Base-by-base conservation (phyloP, 2,329 filamentous ascomycete species). In the Pestalotiopsis sp. region DNA sequence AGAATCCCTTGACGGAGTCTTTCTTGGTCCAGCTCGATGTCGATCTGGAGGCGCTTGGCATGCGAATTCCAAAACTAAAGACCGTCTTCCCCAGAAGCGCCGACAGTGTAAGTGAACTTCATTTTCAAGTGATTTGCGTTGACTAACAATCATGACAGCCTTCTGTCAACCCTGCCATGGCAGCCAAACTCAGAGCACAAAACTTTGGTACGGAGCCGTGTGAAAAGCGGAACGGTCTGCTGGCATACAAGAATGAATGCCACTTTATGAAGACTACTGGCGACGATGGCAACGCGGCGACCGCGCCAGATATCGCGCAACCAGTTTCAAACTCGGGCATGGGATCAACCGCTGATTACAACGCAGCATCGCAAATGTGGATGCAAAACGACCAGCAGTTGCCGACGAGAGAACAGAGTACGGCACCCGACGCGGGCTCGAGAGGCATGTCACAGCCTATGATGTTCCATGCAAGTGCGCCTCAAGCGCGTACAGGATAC, bases 11-110 rank as follows among this genome's bases (percentile, higher is more conserved):
- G 64, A 97, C 95, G 0, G 95, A 98, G 77, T 98, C 95, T 0
- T 98, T 98, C 82, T 83, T 98, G 45, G 93, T 96, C 3, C 96
- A 98, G 78, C 84, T 98, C 4, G 94, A 98, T 73, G 92, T 98
- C 17, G 96, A 99, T 76, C 86, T 98, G 3, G 93, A 97, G 78
- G 90, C 89, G 12, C 85, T 93, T 31, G 89, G 90, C 13, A 80
- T 90, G 70, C 85, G 86, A 73, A 90, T 88, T 71, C 88, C 85
- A 9, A 88, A 86, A 70, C 82, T 90, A 23, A 86, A 83, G 71
- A 79, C 83, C 31, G 85, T 85, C 1, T 89, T 90, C 63, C 82
- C 86, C n/a, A 84, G 86, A 61, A 84, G 82, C 67, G 81, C 76
- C 31, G 84, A 88, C 60, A 85, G 81, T 58, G 86, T 88, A 81